These are phyloP conservation scores for Cyclotella sp. DNA, from an alignment of 108 stramenopile species.

Conservation along the genomic window DNA sequence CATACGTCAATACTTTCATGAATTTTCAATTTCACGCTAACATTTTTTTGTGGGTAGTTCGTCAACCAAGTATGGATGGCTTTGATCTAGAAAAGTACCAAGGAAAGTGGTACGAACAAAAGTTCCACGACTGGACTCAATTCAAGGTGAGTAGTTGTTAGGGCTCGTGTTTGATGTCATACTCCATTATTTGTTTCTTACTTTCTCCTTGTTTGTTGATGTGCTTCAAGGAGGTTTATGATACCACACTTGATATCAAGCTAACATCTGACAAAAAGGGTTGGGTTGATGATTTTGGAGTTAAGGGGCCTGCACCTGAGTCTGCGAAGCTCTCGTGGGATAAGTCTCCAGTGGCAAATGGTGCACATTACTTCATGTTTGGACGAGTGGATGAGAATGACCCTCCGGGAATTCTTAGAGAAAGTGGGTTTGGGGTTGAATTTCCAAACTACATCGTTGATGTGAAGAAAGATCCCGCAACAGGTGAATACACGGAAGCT, in stretches of 20 bases:
- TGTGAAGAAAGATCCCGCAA: constrained; percentile 75
- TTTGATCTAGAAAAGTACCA: constrained; percentile 90
- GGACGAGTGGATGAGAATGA: constrained; percentile 87
- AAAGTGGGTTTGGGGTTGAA: constrained; percentile 92
- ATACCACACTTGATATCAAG: constrained; percentile 91
- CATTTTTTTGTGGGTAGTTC: constrained; percentile 41
- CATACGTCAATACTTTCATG: background rate
- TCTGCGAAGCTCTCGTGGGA: constrained; percentile 85
- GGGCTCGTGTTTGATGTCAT: background rate
- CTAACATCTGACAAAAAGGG: constrained; percentile 60
- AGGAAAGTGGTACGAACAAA: constrained; percentile 92
- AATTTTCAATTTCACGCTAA: background rate
- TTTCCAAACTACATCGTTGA: constrained; percentile 94
- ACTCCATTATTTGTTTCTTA: background rate
- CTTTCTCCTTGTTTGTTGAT: too few relatives aligned
- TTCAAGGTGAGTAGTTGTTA: constrained; percentile 56
- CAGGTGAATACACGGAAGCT: constrained; percentile 87
- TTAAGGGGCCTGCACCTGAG: constrained; percentile 86
- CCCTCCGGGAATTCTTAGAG: constrained; percentile 84
- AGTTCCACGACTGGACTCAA: constrained; percentile 95
- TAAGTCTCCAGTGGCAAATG: constrained; percentile 91
- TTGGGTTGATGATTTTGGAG: constrained; percentile 92
- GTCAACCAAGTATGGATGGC: constrained; percentile 85
- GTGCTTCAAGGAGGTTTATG: constrained; percentile 78
- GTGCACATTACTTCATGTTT: constrained; percentile 93